Percentiles rank a stretch among this genome's conserved stretches.
Evolutionary conservation across 306 rosid genomes (phyloP).

Genomic region (Glycine latifolia): DNA sequence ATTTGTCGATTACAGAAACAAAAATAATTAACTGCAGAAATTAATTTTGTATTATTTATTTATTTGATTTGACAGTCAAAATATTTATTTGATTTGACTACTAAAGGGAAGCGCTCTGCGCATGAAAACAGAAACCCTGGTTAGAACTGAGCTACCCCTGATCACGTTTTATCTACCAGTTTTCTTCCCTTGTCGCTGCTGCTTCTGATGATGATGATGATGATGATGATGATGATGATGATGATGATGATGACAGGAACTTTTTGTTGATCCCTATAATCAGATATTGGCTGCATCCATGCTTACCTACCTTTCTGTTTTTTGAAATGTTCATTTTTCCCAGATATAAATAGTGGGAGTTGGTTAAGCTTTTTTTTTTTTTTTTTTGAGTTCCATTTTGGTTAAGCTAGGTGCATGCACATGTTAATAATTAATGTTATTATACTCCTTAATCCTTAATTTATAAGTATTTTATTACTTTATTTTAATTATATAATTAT

Average conservation of each 20-base stretch:
- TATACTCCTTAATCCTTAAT: too few relatives aligned
- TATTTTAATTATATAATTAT: too few relatives aligned
- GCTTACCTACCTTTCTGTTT: slow-evolving; percentile 19
- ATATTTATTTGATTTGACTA: too few relatives aligned
- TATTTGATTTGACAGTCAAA: too few relatives aligned
- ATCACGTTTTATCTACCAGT: slow-evolving; percentile 31
- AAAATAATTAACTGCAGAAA: background rate
- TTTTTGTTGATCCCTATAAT: background rate
- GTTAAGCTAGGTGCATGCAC: too few relatives aligned
- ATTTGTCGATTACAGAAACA: slow-evolving; percentile 2
- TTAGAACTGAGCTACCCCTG: background rate
- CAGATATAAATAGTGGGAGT: slow-evolving; percentile 33
- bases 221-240: too few relatives aligned
- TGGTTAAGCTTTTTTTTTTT: background rate
- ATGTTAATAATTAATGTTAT: too few relatives aligned
- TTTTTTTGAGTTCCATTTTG: too few relatives aligned
- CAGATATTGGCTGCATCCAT: background rate
- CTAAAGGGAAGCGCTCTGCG: slow-evolving; percentile 10
- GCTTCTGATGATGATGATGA: too few relatives aligned
- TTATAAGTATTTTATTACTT: too few relatives aligned
- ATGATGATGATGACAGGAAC: too few relatives aligned
- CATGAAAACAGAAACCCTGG: background rate
- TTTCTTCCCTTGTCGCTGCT: background rate
- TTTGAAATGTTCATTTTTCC: background rate
- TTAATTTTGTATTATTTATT: background rate